A percentile compares a stretch with the other conserved stretches of the same genome.
These are phyloP conservation scores for Caryopteris hybrid DNA, from an alignment of 305 asterid species.

Conservation along the genomic window DNA sequence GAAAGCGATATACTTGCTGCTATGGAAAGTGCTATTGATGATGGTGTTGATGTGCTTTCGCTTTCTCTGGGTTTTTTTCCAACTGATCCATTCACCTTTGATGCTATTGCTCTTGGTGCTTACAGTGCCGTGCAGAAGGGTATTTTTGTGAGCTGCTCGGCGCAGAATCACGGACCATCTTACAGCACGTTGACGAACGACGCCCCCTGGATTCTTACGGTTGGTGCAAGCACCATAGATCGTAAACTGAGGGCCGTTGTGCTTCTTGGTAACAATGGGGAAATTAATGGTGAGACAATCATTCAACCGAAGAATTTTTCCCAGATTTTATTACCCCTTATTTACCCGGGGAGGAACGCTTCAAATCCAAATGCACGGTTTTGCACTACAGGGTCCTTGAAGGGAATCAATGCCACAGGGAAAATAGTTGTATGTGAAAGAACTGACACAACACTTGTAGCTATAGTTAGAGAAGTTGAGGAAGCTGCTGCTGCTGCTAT, in stretches of 20 bases:
- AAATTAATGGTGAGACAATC: neutral
- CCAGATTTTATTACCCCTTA: neutral
- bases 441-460: neutral
- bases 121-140: constrained; percentile 4
- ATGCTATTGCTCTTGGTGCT: constrained; percentile 14
- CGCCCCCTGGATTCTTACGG: constrained; percentile 20
- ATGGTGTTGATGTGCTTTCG: constrained; percentile 12
- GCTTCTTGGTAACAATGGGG: neutral
- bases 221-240: constrained; percentile 15
- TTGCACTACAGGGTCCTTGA: constrained; percentile 9
- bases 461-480: neutral
- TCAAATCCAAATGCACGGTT: neutral
- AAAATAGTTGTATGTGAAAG: constrained; percentile 17
- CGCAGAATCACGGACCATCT: neutral
- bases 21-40: constrained; percentile 12
- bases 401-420: neutral
- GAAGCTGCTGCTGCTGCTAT: neutral
- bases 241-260: neutral
- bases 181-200: neutral
- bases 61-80: neutral
- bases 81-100: neutral
- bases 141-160: constrained; percentile 19
- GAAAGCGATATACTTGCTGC: constrained; percentile 9
- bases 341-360: constrained; percentile 8
- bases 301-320: neutral